These are phyloP conservation scores for Citrullus mucosospermus DNA, from an alignment of 306 rosid genomes.

Conservation along the genomic window DNA sequence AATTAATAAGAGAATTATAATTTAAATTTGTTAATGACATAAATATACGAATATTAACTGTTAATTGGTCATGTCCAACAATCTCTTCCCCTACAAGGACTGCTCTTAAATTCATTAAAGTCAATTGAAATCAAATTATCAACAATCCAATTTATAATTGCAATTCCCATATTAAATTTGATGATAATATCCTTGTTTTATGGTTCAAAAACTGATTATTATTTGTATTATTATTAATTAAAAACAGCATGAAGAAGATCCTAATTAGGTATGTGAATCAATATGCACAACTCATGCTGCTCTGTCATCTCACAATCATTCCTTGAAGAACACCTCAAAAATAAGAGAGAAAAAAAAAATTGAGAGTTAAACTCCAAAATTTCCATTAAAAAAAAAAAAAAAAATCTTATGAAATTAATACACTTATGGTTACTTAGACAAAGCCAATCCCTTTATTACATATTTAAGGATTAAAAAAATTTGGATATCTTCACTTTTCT, in stretches of 20 bases:
- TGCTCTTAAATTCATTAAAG: neutral
- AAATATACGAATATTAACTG: neutral
- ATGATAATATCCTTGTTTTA: neutral
- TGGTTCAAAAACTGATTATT: neutral
- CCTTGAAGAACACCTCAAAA: neutral
- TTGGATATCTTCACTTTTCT: neutral
- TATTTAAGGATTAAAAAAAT: neutral
- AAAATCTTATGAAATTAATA: neutral
- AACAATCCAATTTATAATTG: neutral
- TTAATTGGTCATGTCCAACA: neutral
- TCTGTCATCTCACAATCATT: slow-evolving; percentile 27
- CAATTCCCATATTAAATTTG: neutral
- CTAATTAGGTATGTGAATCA: slow-evolving; percentile 9
- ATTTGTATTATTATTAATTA: neutral
- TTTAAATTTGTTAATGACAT: neutral
- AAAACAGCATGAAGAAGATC: slow-evolving; percentile 7
- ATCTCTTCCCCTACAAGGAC: neutral
- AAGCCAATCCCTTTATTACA: neutral
- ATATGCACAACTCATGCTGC: slow-evolving; percentile 21
- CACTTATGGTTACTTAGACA: neutral
- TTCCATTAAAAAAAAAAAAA: neutral
- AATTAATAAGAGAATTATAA: neutral
- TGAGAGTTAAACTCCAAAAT: neutral
- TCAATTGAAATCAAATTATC: neutral
- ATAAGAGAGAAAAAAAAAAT: neutral